phyloP scores from a whole-genome alignment of 225 moss, liverwort and hornwort species.

The Marchantia polymorpha region DNA sequence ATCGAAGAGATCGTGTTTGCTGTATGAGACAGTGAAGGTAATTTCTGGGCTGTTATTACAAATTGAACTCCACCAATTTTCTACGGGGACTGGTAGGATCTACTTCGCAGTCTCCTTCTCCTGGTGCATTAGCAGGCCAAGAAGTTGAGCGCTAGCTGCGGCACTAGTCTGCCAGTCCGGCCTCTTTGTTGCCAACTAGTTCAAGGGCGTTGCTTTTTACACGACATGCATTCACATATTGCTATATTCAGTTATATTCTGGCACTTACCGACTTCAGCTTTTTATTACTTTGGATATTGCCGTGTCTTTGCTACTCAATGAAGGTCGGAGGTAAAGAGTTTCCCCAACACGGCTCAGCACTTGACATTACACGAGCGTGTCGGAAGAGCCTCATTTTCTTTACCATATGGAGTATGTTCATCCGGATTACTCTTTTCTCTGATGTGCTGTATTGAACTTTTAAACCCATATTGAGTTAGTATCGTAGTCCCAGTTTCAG shows the following conservation, averaged over 20 bases:
- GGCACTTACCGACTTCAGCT: slow-evolving; percentile 22
- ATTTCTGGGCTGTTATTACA: slow-evolving; percentile 36
- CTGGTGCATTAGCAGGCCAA: slow-evolving; percentile 35
- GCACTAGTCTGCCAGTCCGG: slow-evolving; percentile 33
- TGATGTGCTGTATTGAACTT: too few species aligned
- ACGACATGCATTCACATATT: slow-evolving; percentile 38
- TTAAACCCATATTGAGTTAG: too few species aligned
- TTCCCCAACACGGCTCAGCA: too few species aligned
- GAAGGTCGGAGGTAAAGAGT: too few species aligned
- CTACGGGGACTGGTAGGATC: slow-evolving; percentile 32
- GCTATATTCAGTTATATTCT: slow-evolving; percentile 35
- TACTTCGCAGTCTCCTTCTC: slow-evolving; percentile 34
- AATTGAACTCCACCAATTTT: slow-evolving; percentile 38
- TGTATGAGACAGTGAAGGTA: slow-evolving; percentile 37
- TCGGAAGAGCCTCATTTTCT: too few species aligned
- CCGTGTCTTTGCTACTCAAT: not conserved
- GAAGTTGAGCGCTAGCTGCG: slow-evolving; percentile 37
- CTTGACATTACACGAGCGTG: too few species aligned
- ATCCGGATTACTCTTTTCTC: too few species aligned
- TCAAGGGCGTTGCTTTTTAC: slow-evolving; percentile 37
- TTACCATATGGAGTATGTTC: too few species aligned
- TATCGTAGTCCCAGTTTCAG: too few species aligned
- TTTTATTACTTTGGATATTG: not conserved
- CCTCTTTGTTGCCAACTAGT: slow-evolving; percentile 32
- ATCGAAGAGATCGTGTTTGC: slow-evolving; percentile 24